These are phyloP conservation scores for California macrophylla DNA, from an alignment of 441 rosid genomes.

Conservation along the genomic window DNA sequence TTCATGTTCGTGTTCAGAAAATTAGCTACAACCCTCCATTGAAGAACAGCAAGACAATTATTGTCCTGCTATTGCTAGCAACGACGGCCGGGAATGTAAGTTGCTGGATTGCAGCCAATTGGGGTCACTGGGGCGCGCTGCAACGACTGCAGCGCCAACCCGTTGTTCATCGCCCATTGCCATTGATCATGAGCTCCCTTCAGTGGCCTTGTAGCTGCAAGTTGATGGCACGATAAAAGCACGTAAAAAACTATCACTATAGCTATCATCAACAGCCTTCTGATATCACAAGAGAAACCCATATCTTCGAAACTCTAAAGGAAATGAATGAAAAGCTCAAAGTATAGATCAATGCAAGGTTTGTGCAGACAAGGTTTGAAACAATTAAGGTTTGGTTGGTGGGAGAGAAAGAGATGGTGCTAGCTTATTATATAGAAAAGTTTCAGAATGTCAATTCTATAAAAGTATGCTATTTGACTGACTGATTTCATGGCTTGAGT, in stretches of 20 bases:
- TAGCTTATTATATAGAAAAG: neutral
- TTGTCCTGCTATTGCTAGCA: neutral
- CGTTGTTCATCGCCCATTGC: neutral
- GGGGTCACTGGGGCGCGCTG: neutral
- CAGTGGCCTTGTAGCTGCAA: neutral
- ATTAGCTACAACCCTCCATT: neutral
- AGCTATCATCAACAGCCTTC: neutral
- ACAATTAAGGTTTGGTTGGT: neutral
- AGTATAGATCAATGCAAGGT: neutral
- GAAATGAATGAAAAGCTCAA: neutral
- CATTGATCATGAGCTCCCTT: neutral
- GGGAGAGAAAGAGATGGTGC: neutral
- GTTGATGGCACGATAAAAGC: neutral
- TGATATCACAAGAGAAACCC: neutral
- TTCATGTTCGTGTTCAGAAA: neutral
- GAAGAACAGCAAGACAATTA: neutral
- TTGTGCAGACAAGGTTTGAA: neutral
- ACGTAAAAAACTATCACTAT: neutral
- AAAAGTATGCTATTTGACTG: conserved; percentile 1
- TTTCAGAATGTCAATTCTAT: neutral
- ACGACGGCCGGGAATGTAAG: neutral
- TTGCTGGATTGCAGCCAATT: neutral
- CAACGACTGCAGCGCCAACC: neutral
- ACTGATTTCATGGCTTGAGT: neutral
- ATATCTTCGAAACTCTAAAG: neutral